Conservation (phyloP, 768 basidiomycete species). For the Agaricus sinodeliciosus region DNA sequence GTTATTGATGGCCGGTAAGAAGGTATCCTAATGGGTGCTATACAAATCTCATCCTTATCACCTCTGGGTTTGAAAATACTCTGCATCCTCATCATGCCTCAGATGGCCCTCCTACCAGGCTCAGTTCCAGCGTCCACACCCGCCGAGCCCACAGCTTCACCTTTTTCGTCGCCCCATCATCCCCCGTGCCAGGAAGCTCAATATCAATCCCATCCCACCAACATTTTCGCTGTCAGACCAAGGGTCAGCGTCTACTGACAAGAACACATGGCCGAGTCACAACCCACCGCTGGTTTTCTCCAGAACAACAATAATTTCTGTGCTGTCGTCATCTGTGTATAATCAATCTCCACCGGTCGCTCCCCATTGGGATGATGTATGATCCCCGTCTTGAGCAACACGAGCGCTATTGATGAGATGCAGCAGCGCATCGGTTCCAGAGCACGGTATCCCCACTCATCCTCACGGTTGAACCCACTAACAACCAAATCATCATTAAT, state of each 20-base stretch:
- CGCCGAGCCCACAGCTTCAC: constrained; percentile 95
- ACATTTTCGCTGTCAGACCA: constrained; percentile 73
- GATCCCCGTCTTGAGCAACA: constrained; percentile 96
- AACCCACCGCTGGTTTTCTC: constrained; percentile 96
- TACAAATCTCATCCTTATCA: background rate
- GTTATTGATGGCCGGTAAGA: background rate
- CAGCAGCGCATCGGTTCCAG: constrained; percentile 95
- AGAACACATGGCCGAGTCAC: constrained; percentile 1
- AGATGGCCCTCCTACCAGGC: constrained; percentile 53
- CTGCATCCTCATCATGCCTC: background rate
- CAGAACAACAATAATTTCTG: constrained; percentile 97
- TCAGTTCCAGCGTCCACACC: constrained; percentile 97
- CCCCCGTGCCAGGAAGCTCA: constrained; percentile 59
- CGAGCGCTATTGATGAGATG: constrained; percentile 96
- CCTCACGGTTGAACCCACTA: constrained; percentile 96
- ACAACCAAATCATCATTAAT: constrained; percentile 7
- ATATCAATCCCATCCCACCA: constrained; percentile 99
- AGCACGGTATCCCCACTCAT: constrained; percentile 96
- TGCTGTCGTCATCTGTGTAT: constrained; percentile 92
- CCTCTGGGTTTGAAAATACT: background rate
- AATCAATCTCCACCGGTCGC: constrained; percentile 76
- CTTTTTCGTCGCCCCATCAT: constrained; percentile 36
- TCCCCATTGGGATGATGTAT: constrained; percentile 65
- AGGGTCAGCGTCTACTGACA: background rate
- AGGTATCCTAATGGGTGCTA: background rate